Conservation (phyloP, 2,329 filamentous ascomycete genomes). For the Diaporthe amygdali region DNA sequence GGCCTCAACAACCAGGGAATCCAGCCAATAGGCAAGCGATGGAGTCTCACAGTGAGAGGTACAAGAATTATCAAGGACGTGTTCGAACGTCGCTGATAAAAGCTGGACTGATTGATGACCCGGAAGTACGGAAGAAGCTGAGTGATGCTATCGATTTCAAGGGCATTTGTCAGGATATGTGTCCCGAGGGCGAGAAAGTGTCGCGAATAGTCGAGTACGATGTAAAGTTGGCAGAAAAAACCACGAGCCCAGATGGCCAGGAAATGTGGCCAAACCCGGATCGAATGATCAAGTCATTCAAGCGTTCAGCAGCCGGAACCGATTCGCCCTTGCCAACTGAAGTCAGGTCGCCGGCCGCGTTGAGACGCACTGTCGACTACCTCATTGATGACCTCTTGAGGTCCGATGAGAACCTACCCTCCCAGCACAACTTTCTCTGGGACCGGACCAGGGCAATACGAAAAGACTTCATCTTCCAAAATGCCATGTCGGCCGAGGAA, state of each 20-base stretch:
- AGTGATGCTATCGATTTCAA: slow-evolving; percentile 70
- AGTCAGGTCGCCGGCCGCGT: slow-evolving; percentile 63
- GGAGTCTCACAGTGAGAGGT: slow-evolving; percentile 59
- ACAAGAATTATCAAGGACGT: slow-evolving; percentile 61
- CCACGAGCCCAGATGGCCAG: slow-evolving; percentile 42
- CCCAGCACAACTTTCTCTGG: slow-evolving; percentile 69
- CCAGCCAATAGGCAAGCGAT: slow-evolving; percentile 55
- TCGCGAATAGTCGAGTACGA: slow-evolving; percentile 67
- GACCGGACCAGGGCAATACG: slow-evolving; percentile 71
- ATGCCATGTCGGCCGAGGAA: slow-evolving; percentile 61
- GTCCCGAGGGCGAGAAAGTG: slow-evolving; percentile 69
- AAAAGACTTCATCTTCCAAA: slow-evolving; percentile 72
- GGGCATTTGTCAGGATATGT: slow-evolving; percentile 73
- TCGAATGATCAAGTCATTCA: slow-evolving; percentile 71
- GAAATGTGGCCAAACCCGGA: slow-evolving; percentile 49
- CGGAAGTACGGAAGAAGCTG: slow-evolving; percentile 65
- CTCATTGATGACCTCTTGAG: slow-evolving; percentile 64
- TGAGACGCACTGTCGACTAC: slow-evolving; percentile 67
- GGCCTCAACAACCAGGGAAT: slow-evolving; percentile 61
- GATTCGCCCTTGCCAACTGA: slow-evolving; percentile 72
- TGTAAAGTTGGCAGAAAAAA: slow-evolving; percentile 61
- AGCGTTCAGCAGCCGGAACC: slow-evolving; percentile 71
- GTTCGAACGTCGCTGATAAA: slow-evolving; percentile 63
- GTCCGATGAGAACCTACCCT: slow-evolving; percentile 58
- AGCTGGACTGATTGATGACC: slow-evolving; percentile 68